Conservation (phyloP, 345 rosid species). For the Capsella bursapastoris region DNA sequence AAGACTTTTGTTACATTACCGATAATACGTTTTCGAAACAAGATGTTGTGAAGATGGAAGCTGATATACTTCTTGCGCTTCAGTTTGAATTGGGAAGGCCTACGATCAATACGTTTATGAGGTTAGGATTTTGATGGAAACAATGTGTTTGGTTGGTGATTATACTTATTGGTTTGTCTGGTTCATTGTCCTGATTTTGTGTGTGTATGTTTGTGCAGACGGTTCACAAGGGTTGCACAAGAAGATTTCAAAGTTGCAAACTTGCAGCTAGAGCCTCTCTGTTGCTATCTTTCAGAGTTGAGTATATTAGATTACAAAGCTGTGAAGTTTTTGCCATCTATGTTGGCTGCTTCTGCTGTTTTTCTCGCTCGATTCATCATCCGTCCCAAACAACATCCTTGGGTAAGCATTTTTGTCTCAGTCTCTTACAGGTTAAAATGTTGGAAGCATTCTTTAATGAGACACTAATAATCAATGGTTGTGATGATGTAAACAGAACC, state of each 20-base stretch:
- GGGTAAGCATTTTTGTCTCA: conserved; percentile 57
- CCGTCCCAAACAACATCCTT: conserved; percentile 62
- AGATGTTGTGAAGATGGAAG: conserved; percentile 77
- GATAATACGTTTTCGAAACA: conserved; percentile 70
- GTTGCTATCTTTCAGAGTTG: conserved; percentile 75
- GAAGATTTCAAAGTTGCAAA: conserved; percentile 57
- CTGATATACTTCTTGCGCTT: conserved; percentile 59
- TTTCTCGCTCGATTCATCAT: conserved; percentile 70
- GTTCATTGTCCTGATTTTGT: conserved; percentile 22
- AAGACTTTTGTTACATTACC: conserved; percentile 70
- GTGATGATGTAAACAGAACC: conserved; percentile 46
- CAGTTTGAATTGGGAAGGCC: conserved; percentile 74
- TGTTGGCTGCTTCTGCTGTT: conserved; percentile 74
- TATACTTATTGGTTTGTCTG: background rate
- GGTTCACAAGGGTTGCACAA: conserved; percentile 61
- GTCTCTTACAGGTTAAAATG: background rate
- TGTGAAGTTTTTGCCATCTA: conserved; percentile 74
- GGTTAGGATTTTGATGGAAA: conserved; percentile 43
- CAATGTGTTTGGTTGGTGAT: background rate
- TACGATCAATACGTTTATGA: conserved; percentile 60
- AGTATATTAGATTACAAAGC: conserved; percentile 73
- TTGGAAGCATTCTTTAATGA: background rate
- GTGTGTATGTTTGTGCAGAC: conserved; percentile 49
- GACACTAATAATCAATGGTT: background rate
- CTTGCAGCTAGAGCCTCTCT: conserved; percentile 79